These are phyloP conservation scores for Wickerhamiella shivajii DNA, from an alignment of 805 yeast species.

Conservation along the genomic window DNA sequence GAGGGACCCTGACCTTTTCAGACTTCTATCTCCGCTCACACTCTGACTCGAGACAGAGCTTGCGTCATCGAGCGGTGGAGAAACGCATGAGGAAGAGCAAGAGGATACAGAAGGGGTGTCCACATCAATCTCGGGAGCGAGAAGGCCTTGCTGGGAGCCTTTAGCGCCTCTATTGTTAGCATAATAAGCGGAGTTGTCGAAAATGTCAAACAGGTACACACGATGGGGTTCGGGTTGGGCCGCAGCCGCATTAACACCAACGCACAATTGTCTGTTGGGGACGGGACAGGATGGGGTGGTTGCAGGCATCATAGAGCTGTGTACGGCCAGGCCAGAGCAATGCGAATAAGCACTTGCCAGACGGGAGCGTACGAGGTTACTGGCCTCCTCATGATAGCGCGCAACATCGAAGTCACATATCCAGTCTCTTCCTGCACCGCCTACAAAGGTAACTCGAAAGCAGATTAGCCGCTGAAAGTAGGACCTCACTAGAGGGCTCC, in stretches of 20 bases:
- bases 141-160: too few relatives aligned
- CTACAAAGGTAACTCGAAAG: constrained; percentile 40
- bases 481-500: constrained; percentile 64
- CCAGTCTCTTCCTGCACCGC: constrained; percentile 15
- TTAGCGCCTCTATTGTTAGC: constrained; percentile 5
- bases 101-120: too few relatives aligned
- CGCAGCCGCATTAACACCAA: constrained; percentile 15
- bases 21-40: too few relatives aligned
- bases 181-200: constrained; percentile 26
- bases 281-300: constrained; percentile 21
- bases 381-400: constrained; percentile 19
- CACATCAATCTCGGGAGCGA: too few relatives aligned
- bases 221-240: constrained; percentile 14
- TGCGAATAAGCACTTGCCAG: constrained; percentile 13
- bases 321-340: constrained; percentile 10
- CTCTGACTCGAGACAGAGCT: too few relatives aligned
- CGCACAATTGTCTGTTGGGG: constrained; percentile 19
- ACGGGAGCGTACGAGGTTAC: constrained; percentile 15
- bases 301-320: constrained; percentile 11
- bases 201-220: constrained; percentile 25
- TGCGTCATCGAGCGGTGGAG: too few relatives aligned
- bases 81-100: too few relatives aligned
- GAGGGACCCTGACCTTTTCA: too few relatives aligned
- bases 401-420: constrained; percentile 17
- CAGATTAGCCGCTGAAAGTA: constrained; percentile 52